Evolutionary conservation across 1,284 basidiomycete genomes (phyloP).

Genomic region (Austroboletus sp.): DNA sequence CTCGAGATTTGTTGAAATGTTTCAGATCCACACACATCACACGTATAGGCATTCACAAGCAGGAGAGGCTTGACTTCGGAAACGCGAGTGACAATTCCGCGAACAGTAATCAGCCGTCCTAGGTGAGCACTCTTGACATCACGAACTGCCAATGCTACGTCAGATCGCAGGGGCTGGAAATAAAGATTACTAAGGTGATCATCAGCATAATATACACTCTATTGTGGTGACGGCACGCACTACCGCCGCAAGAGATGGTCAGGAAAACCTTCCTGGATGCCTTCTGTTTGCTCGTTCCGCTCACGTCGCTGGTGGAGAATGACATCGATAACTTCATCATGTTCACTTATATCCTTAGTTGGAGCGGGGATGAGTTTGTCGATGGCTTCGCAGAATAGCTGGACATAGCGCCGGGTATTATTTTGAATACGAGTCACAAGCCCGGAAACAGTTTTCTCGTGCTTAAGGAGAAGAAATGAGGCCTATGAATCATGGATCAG

Average conservation of each 20-base stretch:
- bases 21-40: conserved; percentile 95
- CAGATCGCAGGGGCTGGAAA: conserved; percentile 76
- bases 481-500: neutral
- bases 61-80: conserved; percentile 98
- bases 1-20: conserved; percentile 97
- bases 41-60: conserved; percentile 96
- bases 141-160: conserved; percentile 80
- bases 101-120: conserved; percentile 89
- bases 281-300: conserved; percentile 74
- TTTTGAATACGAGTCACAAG: conserved; percentile 70
- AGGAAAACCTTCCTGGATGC: conserved; percentile 71
- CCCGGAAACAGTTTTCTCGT: conserved; percentile 59
- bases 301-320: conserved; percentile 89
- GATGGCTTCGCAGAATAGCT: conserved; percentile 85
- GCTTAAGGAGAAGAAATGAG: conserved; percentile 32
- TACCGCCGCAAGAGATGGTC: conserved; percentile 89
- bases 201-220: conserved; percentile 16
- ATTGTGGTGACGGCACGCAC: conserved; percentile 47
- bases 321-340: conserved; percentile 90
- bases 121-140: conserved; percentile 82
- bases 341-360: conserved; percentile 80
- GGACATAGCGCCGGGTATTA: conserved; percentile 88
- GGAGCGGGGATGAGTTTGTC: conserved; percentile 84
- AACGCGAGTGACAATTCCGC: conserved; percentile 96
- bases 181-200: conserved; percentile 71